These are phyloP conservation scores for Zygosaccharomyces kombuchaensis DNA, from an alignment of 805 yeast species.

Conservation along the genomic window DNA sequence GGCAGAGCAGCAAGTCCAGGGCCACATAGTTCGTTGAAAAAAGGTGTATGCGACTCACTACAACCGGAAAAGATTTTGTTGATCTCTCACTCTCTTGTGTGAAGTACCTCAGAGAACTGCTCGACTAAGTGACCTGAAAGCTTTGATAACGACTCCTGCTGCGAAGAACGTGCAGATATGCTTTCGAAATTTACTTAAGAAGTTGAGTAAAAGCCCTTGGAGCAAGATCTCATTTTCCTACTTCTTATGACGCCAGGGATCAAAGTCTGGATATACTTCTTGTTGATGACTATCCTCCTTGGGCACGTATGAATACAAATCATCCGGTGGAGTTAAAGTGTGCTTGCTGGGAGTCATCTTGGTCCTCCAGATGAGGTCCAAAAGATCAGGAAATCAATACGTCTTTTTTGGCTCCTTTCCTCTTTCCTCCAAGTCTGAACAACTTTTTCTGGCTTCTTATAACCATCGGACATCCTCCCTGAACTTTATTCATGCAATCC, in stretches of 20 bases:
- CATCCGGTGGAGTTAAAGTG: constrained; percentile 33
- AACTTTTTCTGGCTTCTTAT: no score
- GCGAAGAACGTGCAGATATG: constrained; percentile 35
- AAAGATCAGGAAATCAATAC: background rate
- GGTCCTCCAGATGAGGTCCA: background rate
- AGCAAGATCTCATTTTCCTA: constrained; percentile 31
- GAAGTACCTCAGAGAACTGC: constrained; percentile 28
- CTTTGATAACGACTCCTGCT: constrained; percentile 33
- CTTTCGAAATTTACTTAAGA: constrained; percentile 36
- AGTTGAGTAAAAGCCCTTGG: constrained; percentile 33
- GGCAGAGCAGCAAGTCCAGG: constrained; percentile 33
- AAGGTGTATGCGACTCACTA: constrained; percentile 6
- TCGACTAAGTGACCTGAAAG: constrained; percentile 29
- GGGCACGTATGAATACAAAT: constrained; percentile 28
- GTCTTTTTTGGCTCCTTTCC: no score
- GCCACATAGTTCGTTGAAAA: constrained; percentile 26
- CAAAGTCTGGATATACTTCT: constrained; percentile 34
- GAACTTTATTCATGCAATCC: no score
- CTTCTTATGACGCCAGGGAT: constrained; percentile 33
- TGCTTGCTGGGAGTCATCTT: constrained; percentile 27
- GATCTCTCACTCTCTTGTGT: constrained; percentile 31
- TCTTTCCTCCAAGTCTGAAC: no score
- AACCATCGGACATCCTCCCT: no score
- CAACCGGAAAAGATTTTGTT: constrained; percentile 26
- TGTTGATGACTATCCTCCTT: constrained; percentile 8